Evolutionary conservation across 83 land plant species (phyloP), one percentile per base, ranked within the genome.

Genomic region (Thuja plicata): DNA sequence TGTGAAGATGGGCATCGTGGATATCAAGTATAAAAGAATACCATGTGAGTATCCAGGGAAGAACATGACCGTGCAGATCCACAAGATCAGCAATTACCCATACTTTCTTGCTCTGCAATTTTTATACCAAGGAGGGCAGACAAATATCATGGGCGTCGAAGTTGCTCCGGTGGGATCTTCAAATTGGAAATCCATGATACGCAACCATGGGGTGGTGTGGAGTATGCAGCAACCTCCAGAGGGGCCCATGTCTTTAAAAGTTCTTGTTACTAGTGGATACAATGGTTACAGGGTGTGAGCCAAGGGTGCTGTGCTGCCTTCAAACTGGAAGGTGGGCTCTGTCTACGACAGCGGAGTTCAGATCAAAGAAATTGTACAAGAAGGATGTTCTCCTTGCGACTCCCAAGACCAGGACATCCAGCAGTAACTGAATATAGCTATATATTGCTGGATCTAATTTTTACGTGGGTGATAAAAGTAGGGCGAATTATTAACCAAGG

Each of bases 61-160:
- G 77, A 95, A 92, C 83, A 80, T 95, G 85, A 79, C 88, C 0
- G 88, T 95, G n/a, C 80, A 92, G 16, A 92, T 95, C 37, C 92
- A 95, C 55, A 93, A 91, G 89, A 88, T 50, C 0, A 95, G 96
- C 86, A 30, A 88, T 43, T 92, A 90, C 21, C 93, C 96, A 40
- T 5, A 92, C 84, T 89, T 90, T 57, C 88, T 95, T 15, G 93
- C 93, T 16, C 87, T 95, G 48, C 91, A 92, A 80, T 66, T 95
- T 45, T 86, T 95, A 3, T 93, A 89, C 79, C 94, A 92, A 85
- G 96, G 94, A 43, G 96, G 96, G 32, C 96, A 95, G 27, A 95
- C 94, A 3, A 93, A 95, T 66, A 91, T 95, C 38, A 87, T 86
- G 0, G 86, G 40, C 9, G 88, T 91, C 16, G 93, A 95, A 85